Evolutionary conservation across 306 rosid species (phyloP), one percentile per base, ranked within the genome.

Genomic region (Prosopis cineraria): DNA sequence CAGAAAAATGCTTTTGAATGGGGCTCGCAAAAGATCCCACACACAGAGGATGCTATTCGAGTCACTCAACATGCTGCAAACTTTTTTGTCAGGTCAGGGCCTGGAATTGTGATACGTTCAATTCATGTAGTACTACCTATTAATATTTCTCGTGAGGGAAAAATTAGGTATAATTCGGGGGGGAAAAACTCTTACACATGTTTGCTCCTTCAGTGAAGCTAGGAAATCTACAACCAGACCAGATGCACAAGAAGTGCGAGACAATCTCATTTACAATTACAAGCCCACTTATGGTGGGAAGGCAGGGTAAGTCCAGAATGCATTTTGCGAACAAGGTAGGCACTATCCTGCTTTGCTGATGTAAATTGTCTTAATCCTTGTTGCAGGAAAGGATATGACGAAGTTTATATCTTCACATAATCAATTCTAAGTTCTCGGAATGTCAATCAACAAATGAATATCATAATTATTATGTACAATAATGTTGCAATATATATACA

Each of bases 1-100:
- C 84, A 94, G 98, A 92, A 94, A 94, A 94, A 92, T 16, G 91
- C 97, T 76, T 95, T 92, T 59, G 97, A 92, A 82, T 95, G 98
- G 98, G 93, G 65, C 70, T 39, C 34, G 83, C 4, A 53, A 34
- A 78, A 87, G 91, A 78, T 97, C 97, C 6, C 98, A 91, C 87
- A 83, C 98, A 0, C 97, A 88, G 80, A 92, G 78, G 92, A 89
- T 74, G 98, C 98, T 4, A 36, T 65, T 89, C 89, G 72, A 59
- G 92, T 90, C 40, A 94, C 95, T 13, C 98, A 92, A 77, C 68
- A 79, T 60, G 87, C 16, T 7, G 97, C 98, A 22, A 94, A 90
- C 81, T 78, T 63, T 80, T 87, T 94, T 75, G 91, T 94, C 91
- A 92, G 98, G 98, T 94, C 64, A 88, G 98, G 17, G 17, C 22